phyloP scores from a whole-genome alignment of 306 rosid genomes.

The Astragalus membranaceus region DNA sequence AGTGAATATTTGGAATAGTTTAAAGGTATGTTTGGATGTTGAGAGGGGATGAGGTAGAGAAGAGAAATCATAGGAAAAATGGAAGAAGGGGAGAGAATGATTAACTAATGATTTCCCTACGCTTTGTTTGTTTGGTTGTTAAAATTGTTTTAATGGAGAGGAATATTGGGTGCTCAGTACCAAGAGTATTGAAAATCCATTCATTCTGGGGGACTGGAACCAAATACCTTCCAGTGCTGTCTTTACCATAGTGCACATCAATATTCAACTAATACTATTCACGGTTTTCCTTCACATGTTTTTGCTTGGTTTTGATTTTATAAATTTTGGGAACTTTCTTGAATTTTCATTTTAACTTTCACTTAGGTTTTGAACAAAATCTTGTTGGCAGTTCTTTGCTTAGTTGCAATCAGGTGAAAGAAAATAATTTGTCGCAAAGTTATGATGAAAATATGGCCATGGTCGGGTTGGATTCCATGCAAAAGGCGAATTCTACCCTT shows the following conservation, averaged over 20 bases:
- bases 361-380: slow-evolving; percentile 39
- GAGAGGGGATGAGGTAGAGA: background rate
- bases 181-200: background rate
- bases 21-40: background rate
- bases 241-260: background rate
- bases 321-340: background rate
- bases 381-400: slow-evolving; percentile 25
- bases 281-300: background rate
- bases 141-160: background rate
- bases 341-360: slow-evolving; percentile 7
- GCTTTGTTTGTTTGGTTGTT: background rate
- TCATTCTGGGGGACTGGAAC: background rate
- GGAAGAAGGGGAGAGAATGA: background rate
- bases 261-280: background rate
- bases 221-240: background rate
- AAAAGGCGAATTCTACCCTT: slow-evolving; percentile 81
- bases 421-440: slow-evolving; percentile 14
- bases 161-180: background rate
- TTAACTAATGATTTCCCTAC: background rate
- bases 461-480: slow-evolving; percentile 76
- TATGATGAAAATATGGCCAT: slow-evolving; percentile 34
- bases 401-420: slow-evolving; percentile 22
- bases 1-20: background rate
- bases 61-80: background rate
- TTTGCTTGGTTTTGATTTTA: background rate